phyloP scores from a whole-genome alignment of 2,329 filamentous ascomycete genomes.

The Fusarium humuli region DNA sequence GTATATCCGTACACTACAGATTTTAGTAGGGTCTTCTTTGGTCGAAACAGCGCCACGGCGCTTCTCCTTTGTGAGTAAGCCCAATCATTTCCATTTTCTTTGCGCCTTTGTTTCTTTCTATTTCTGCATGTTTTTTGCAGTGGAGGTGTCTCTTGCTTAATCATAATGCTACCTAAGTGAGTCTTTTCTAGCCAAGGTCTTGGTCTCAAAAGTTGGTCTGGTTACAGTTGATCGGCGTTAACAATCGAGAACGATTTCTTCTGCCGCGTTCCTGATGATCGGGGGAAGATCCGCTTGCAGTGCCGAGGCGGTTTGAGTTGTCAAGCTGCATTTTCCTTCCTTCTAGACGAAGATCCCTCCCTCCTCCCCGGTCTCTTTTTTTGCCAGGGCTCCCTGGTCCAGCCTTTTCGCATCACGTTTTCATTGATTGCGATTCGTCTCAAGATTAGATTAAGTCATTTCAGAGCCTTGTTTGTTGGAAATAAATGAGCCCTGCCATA shows the following conservation, averaged over 20 bases:
- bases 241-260: background rate
- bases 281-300: conserved; percentile 1
- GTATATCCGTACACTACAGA: background rate
- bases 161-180: background rate
- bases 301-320: conserved; percentile 1
- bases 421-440: conserved; percentile 11
- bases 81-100: conserved; percentile 12
- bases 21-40: background rate
- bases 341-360: conserved; percentile 5
- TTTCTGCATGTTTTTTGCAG: background rate
- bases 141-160: background rate
- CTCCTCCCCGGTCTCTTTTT: background rate
- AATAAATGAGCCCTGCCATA: conserved; percentile 3
- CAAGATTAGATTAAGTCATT: conserved; percentile 29
- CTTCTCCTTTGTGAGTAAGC: conserved; percentile 15
- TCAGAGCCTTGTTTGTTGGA: conserved; percentile 15
- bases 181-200: background rate
- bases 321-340: background rate
- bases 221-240: background rate
- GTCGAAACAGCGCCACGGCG: conserved; percentile 35
- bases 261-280: background rate
- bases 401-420: conserved; percentile 20
- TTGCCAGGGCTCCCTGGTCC: background rate
- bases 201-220: background rate
- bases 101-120: conserved; percentile 6